A percentile compares a stretch with the other conserved stretches of the same genome.
phyloP scores from a whole-genome alignment of 2,329 filamentous ascomycete species.

The Aspergillus quadricinctus region DNA sequence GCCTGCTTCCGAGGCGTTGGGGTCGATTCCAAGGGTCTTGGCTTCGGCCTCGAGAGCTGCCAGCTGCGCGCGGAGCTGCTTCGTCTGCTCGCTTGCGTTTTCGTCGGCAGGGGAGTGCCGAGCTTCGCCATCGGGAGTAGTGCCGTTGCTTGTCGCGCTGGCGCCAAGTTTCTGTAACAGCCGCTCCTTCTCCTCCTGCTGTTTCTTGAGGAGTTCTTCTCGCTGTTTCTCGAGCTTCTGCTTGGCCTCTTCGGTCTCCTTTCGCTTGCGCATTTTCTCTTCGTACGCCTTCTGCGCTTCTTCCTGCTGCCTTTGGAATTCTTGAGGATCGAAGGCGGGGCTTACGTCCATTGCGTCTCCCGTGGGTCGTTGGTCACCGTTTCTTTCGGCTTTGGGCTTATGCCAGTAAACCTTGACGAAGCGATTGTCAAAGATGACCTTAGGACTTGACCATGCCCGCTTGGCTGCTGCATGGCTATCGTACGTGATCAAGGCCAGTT shows the following conservation, averaged over 20 bases:
- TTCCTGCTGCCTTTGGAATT: slow-evolving; percentile 52
- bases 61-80: slow-evolving; percentile 50
- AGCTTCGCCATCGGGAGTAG: slow-evolving; percentile 20
- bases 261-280: slow-evolving; percentile 48
- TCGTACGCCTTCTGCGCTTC: slow-evolving; percentile 56
- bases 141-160: slow-evolving; percentile 31
- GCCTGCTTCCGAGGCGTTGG: slow-evolving; percentile 30
- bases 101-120: slow-evolving; percentile 25
- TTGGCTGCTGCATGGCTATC: slow-evolving; percentile 49
- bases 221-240: slow-evolving; percentile 52
- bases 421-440: slow-evolving; percentile 60
- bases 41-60: slow-evolving; percentile 55
- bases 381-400: slow-evolving; percentile 40
- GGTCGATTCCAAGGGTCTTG: slow-evolving; percentile 49
- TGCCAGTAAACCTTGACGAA: slow-evolving; percentile 64
- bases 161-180: slow-evolving; percentile 48
- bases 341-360: slow-evolving; percentile 30
- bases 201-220: slow-evolving; percentile 48
- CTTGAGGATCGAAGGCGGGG: slow-evolving; percentile 50
- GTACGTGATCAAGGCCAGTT: slow-evolving; percentile 54
- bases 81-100: slow-evolving; percentile 46
- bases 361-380: slow-evolving; percentile 20
- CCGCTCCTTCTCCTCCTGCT: slow-evolving; percentile 52
- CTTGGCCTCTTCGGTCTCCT: slow-evolving; percentile 49
- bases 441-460: slow-evolving; percentile 56